These are phyloP conservation scores for Amauroascus verrucosus DNA, from an alignment of 2,329 filamentous ascomycete species.

Conservation along the genomic window DNA sequence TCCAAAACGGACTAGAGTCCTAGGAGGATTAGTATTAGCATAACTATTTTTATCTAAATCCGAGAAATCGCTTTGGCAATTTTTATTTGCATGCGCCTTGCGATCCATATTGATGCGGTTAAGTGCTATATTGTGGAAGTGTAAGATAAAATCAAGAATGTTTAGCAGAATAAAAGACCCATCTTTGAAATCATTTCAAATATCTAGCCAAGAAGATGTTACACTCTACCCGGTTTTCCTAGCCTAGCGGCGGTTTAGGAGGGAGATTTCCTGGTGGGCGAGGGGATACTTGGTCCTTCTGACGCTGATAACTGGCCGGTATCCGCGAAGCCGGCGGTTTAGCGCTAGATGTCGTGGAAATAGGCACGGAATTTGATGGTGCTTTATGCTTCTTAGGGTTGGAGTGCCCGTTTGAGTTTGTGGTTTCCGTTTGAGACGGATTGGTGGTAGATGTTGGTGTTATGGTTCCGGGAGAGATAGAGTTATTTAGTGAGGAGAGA, in stretches of 20 bases:
- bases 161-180: neutral
- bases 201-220: neutral
- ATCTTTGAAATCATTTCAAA: conserved; percentile 5
- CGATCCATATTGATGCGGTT: no score
- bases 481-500: neutral
- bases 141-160: no score
- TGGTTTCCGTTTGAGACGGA: neutral
- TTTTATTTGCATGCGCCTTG: no score
- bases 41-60: no score
- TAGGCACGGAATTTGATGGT: neutral
- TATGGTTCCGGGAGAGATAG: neutral
- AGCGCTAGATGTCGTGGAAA: neutral
- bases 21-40: no score
- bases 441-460: conserved; percentile 4
- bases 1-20: no score
- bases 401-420: neutral
- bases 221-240: neutral
- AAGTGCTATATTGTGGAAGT: no score
- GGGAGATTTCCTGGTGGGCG: conserved; percentile 6
- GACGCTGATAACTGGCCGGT: conserved; percentile 12
- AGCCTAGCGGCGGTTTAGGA: conserved; percentile 4
- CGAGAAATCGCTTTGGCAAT: no score
- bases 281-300: conserved; percentile 2
- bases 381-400: neutral
- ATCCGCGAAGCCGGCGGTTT: conserved; percentile 8